These are phyloP conservation scores for Dendrocalamus sinicus DNA, from an alignment of 176 grass and related monocot species.

Conservation along the genomic window DNA sequence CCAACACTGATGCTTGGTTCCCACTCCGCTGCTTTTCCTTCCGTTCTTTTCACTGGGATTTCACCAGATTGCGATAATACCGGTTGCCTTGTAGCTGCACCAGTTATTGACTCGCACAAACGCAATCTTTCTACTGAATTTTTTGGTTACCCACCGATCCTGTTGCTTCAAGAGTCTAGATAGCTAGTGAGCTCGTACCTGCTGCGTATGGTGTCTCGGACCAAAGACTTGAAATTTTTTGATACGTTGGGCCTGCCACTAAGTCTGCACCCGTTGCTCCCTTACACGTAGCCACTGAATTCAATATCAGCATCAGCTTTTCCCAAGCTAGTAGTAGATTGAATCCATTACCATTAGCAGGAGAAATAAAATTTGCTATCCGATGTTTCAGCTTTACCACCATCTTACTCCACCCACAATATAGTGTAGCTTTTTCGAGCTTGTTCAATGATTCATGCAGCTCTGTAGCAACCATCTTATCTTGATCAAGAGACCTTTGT, in stretches of 20 bases:
- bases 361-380: neutral
- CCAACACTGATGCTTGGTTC: conserved; percentile 16
- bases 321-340: neutral
- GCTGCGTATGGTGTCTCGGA: neutral
- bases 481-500: neutral
- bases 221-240: neutral
- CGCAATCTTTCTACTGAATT: neutral
- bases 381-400: conserved; percentile 21
- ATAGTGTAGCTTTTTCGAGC: neutral
- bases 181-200: conserved; percentile 15
- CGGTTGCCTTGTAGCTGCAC: neutral
- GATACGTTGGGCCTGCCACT: conserved; percentile 21
- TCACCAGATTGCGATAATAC: conserved; percentile 23
- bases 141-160: neutral
- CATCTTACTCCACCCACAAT: conserved; percentile 19
- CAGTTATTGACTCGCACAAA: neutral
- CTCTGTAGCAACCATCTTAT: neutral
- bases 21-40: conserved; percentile 30
- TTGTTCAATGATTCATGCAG: neutral
- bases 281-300: conserved; percentile 9
- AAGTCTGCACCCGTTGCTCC: conserved; percentile 16
- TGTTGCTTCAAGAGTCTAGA: neutral
- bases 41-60: conserved; percentile 18
- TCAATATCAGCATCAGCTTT: conserved; percentile 28
- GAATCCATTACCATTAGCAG: neutral